These are phyloP conservation scores for Dactylellina parvicollis DNA, from an alignment of 2,329 filamentous ascomycete genomes.

Conservation along the genomic window DNA sequence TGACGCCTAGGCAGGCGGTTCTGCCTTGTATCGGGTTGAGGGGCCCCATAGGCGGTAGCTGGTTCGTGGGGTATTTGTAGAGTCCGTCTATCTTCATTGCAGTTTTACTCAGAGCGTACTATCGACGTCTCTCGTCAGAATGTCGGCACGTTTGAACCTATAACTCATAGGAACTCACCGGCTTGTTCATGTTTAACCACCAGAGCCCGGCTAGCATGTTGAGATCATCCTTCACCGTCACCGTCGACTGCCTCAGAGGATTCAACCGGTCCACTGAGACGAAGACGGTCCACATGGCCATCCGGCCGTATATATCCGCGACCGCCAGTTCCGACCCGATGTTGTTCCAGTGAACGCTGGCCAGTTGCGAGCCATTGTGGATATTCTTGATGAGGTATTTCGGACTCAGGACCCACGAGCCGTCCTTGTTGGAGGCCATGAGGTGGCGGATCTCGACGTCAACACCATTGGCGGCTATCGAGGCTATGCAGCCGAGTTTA, in stretches of 20 bases:
- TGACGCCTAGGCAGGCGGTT: constrained; percentile 57
- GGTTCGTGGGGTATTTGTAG: constrained; percentile 56
- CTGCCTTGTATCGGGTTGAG: constrained; percentile 56
- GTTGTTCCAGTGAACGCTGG: constrained; percentile 85
- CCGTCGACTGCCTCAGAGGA: constrained; percentile 70
- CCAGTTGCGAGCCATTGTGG: constrained; percentile 73
- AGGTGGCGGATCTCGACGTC: constrained; percentile 78
- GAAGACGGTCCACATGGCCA: constrained; percentile 77
- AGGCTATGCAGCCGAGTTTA: constrained; percentile 83
- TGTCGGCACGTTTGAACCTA: no score
- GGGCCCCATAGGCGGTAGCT: constrained; percentile 55
- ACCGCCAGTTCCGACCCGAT: constrained; percentile 82
- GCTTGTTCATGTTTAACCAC: constrained; percentile 76
- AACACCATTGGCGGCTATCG: constrained; percentile 76
- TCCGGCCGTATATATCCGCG: constrained; percentile 79
- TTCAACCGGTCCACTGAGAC: constrained; percentile 78
- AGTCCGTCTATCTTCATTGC: constrained; percentile 54
- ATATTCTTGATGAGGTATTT: constrained; percentile 72
- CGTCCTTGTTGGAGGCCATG: constrained; percentile 73
- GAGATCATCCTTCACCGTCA: constrained; percentile 78
- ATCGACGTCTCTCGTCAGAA: neutral
- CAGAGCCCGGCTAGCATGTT: constrained; percentile 82
- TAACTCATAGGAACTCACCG: no score
- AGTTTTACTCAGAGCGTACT: constrained; percentile 57
- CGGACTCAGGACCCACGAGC: constrained; percentile 79